Conservation (phyloP, 2,329 filamentous ascomycete genomes). For the Trichocomaceae sp. region DNA sequence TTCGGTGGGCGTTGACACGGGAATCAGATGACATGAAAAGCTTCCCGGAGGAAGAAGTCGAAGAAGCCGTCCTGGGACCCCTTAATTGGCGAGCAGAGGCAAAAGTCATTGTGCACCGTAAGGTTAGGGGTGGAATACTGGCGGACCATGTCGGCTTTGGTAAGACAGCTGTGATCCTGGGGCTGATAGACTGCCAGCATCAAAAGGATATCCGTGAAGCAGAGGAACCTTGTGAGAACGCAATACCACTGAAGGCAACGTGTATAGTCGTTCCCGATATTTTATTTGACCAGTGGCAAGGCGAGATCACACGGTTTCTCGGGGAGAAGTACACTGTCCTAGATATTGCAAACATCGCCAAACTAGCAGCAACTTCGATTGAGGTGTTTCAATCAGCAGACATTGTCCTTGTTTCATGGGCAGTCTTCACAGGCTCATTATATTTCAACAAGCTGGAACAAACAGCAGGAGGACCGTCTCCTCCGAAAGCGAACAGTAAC, state of each 20-base stretch:
- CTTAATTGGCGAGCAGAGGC: slow-evolving; percentile 55
- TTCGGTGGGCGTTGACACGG: slow-evolving; percentile 55
- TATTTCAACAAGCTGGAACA: slow-evolving; percentile 48
- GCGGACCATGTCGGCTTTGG: slow-evolving; percentile 62
- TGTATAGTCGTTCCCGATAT: slow-evolving; percentile 53
- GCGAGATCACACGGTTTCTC: slow-evolving; percentile 49
- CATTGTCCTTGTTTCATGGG: slow-evolving; percentile 52
- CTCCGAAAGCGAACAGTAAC: slow-evolving; percentile 27
- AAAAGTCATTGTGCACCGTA: slow-evolving; percentile 26
- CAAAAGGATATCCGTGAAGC: slow-evolving; percentile 17
- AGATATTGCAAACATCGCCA: slow-evolving; percentile 33
- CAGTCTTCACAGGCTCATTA: slow-evolving; percentile 38
- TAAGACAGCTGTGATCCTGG: slow-evolving; percentile 57
- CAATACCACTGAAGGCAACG: slow-evolving; percentile 49
- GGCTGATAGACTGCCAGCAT: slow-evolving; percentile 47
- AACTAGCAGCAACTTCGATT: slow-evolving; percentile 40
- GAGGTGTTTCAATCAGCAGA: slow-evolving; percentile 43
- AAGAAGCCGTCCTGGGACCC: slow-evolving; percentile 47
- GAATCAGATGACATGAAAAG: slow-evolving; percentile 37
- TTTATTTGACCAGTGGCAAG: slow-evolving; percentile 53
- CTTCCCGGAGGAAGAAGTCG: slow-evolving; percentile 51
- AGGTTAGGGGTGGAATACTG: slow-evolving; percentile 53
- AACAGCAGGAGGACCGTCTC: slow-evolving; percentile 44
- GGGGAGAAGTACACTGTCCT: slow-evolving; percentile 40
- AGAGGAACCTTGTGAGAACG: slow-evolving; percentile 14